Evolutionary conservation across 495 filamentous ascomycete species (phyloP).

Genomic region (Penicillium macrosclerotiorum): DNA sequence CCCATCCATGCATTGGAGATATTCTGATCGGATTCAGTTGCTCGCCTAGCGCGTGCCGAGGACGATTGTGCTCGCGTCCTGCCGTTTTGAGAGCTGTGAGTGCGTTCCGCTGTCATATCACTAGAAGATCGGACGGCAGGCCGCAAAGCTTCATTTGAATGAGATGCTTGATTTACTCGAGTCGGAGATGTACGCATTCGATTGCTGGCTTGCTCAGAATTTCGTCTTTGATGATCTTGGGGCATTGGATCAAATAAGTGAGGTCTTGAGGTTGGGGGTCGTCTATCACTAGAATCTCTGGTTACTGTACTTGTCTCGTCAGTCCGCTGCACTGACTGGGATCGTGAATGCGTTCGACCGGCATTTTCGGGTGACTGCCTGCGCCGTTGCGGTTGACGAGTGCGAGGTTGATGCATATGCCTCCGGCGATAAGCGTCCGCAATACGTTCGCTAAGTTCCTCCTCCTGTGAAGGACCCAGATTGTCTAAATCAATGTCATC

Average conservation of each 20-base stretch:
- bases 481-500: conserved; percentile 84
- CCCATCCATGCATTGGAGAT: conserved; percentile 31
- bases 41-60: conserved; percentile 31
- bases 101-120: conserved; percentile 39
- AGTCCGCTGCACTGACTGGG: conserved; percentile 33
- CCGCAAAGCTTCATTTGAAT: conserved; percentile 37
- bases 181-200: conserved; percentile 39
- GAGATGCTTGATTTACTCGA: conserved; percentile 32
- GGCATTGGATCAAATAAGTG: conserved; percentile 50
- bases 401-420: conserved; percentile 47
- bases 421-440: conserved; percentile 79
- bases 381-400: conserved; percentile 28
- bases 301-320: conserved; percentile 7
- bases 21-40: conserved; percentile 38
- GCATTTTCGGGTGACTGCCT: conserved; percentile 20
- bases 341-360: conserved; percentile 30
- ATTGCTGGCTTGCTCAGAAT: conserved; percentile 47
- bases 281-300: conserved; percentile 22
- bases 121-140: conserved; percentile 41
- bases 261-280: conserved; percentile 55
- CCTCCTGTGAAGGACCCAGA: conserved; percentile 71
- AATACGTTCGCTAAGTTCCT: conserved; percentile 84
- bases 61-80: conserved; percentile 27
- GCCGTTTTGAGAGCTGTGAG: conserved; percentile 27
- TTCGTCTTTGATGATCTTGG: conserved; percentile 45